These are phyloP conservation scores for Ramaria rubella DNA, from an alignment of 768 basidiomycete genomes.

Conservation along the genomic window DNA sequence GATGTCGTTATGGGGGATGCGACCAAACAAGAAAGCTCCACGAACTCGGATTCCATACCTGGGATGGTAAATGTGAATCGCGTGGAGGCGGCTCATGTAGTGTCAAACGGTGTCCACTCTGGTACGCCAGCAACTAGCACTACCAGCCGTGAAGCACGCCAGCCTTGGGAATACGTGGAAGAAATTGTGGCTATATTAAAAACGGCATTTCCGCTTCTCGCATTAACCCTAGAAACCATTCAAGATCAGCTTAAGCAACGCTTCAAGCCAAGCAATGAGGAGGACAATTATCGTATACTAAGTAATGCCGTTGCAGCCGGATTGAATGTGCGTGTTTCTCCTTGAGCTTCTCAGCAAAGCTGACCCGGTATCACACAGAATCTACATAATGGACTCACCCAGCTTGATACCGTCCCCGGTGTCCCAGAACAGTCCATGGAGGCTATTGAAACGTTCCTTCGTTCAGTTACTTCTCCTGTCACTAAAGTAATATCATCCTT, in stretches of 20 bases:
- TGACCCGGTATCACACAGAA: neutral
- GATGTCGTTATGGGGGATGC: neutral
- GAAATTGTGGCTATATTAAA: conserved; percentile 92
- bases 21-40: conserved; percentile 9
- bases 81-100: conserved; percentile 24
- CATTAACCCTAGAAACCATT: conserved; percentile 93
- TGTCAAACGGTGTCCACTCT: conserved; percentile 22
- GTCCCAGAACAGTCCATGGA: conserved; percentile 7
- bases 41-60: conserved; percentile 28
- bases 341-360: neutral
- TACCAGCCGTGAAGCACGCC: conserved; percentile 29
- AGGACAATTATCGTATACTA: conserved; percentile 89
- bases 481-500: conserved; percentile 5
- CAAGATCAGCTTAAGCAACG: conserved; percentile 88
- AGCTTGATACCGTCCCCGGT: neutral
- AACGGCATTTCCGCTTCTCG: conserved; percentile 90
- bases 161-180: conserved; percentile 86
- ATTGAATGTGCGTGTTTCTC: conserved; percentile 50
- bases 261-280: conserved; percentile 85
- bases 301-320: conserved; percentile 85
- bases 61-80: conserved; percentile 23
- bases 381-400: conserved; percentile 7
- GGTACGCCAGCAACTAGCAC: conserved; percentile 17
- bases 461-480: conserved; percentile 5
- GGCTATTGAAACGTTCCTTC: conserved; percentile 9